Evolutionary conservation across 2,329 filamentous ascomycete species (phyloP).

Genomic region (Pseudophaeomoniella oleicola): DNA sequence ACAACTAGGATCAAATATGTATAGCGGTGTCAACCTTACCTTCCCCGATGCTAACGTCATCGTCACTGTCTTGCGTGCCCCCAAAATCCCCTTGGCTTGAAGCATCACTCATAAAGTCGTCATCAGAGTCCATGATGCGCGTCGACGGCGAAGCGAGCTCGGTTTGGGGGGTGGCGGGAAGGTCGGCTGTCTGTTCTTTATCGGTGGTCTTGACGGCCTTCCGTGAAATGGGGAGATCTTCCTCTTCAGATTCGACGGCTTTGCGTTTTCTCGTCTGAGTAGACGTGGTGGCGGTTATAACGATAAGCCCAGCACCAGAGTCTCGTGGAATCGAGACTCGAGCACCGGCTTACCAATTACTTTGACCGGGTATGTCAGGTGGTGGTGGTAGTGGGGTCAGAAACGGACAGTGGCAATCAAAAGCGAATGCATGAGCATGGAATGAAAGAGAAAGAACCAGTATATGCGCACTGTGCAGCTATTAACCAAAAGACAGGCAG

Average conservation of each 20-base stretch:
- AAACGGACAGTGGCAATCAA: too few species aligned
- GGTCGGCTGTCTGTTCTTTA: not conserved
- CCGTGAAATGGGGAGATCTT: constrained; percentile 19
- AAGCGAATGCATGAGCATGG: too few species aligned
- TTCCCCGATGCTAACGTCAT: constrained; percentile 33
- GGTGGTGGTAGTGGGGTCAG: not conserved
- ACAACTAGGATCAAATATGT: not conserved
- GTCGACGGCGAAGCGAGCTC: constrained; percentile 25
- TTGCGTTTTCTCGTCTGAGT: constrained; percentile 37
- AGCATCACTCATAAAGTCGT: constrained; percentile 76
- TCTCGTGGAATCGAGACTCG: constrained; percentile 2
- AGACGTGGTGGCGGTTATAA: constrained; percentile 33
- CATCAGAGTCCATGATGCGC: constrained; percentile 76
- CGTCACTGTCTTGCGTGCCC: constrained; percentile 56
- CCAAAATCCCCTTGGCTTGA: constrained; percentile 63
- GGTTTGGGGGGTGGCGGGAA: constrained; percentile 34
- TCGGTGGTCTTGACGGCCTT: constrained; percentile 17
- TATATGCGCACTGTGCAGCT: too few species aligned
- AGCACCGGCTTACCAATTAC: constrained; percentile 1
- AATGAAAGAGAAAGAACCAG: too few species aligned
- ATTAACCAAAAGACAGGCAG: too few species aligned
- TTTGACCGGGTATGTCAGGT: not conserved
- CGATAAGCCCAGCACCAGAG: constrained; percentile 1
- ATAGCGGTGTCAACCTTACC: constrained; percentile 19
- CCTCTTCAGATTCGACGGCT: constrained; percentile 29